Conservation (phyloP, 495 filamentous ascomycete species). For the Trypethelium eluteriae region DNA sequence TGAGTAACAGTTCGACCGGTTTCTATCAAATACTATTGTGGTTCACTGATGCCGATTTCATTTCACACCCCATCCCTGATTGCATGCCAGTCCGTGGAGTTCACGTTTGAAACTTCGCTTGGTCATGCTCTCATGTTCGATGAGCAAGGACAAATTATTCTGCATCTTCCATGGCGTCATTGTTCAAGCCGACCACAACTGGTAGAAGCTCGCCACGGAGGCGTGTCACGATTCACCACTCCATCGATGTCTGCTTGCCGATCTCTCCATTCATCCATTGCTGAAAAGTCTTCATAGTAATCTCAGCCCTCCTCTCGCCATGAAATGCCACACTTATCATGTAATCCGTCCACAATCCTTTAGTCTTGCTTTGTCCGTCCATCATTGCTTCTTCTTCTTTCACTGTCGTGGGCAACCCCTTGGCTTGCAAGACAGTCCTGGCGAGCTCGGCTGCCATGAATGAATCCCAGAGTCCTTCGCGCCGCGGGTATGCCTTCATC, state of each 20-base stretch:
- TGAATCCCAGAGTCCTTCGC: conserved; percentile 61
- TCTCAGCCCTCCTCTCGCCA: not conserved
- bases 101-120: too few species aligned
- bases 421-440: conserved; percentile 20
- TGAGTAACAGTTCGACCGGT: too few species aligned
- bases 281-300: conserved; percentile 2
- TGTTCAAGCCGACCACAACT: too few species aligned
- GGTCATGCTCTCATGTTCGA: too few species aligned
- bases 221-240: not conserved
- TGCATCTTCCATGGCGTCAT: too few species aligned
- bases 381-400: conserved; percentile 48
- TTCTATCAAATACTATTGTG: too few species aligned
- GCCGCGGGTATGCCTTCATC: conserved; percentile 45
- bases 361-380: conserved; percentile 15
- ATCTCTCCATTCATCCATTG: conserved; percentile 1
- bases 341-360: not conserved
- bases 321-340: not conserved
- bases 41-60: too few species aligned
- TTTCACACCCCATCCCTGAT: too few species aligned
- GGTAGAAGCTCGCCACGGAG: too few species aligned
- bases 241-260: not conserved
- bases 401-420: conserved; percentile 40
- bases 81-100: too few species aligned
- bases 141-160: too few species aligned
- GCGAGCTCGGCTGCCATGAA: conserved; percentile 47